Conservation (phyloP, 495 filamentous ascomycete genomes). For the Aspergillus avenaceus region DNA sequence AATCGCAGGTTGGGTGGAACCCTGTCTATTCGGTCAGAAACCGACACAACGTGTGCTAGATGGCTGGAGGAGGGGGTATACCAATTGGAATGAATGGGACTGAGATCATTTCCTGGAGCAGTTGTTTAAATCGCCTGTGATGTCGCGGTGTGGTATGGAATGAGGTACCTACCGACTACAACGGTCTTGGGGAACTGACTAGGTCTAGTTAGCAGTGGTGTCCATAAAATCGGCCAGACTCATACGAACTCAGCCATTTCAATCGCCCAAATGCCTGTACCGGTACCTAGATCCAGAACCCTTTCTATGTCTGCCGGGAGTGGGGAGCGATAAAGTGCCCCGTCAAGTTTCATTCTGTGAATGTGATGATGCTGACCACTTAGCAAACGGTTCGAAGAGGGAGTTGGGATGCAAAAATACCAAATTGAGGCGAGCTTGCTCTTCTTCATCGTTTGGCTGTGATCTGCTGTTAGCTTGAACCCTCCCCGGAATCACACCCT, state of each 20-base stretch:
- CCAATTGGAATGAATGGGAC: background rate
- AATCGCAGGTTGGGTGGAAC: background rate
- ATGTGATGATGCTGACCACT: slow-evolving; percentile 34
- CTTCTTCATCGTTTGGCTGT: slow-evolving; percentile 33
- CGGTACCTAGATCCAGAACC: slow-evolving; percentile 66
- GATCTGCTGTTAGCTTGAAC: background rate
- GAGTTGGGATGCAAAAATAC: slow-evolving; percentile 7
- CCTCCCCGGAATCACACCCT: background rate
- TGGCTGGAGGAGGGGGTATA: slow-evolving; percentile 29
- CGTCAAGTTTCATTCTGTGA: slow-evolving; percentile 47
- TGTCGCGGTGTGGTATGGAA: slow-evolving; percentile 22
- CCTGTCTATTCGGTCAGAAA: background rate
- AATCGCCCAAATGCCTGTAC: slow-evolving; percentile 51
- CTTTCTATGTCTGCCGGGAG: slow-evolving; percentile 51
- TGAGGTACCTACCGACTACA: background rate
- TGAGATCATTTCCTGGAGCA: background rate
- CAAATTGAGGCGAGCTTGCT: slow-evolving; percentile 42
- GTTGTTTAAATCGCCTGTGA: slow-evolving; percentile 18
- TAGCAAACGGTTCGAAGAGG: background rate
- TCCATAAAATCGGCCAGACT: slow-evolving; percentile 5
- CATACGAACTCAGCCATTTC: slow-evolving; percentile 12
- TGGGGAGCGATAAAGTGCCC: slow-evolving; percentile 58
- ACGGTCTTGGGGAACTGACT: background rate
- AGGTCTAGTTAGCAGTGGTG: slow-evolving; percentile 39
- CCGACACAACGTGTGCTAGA: background rate